Evolutionary conservation across 2,329 filamentous ascomycete genomes (phyloP), one percentile per base, ranked within the genome.

Genomic region (Rhynchosporium secalis): DNA sequence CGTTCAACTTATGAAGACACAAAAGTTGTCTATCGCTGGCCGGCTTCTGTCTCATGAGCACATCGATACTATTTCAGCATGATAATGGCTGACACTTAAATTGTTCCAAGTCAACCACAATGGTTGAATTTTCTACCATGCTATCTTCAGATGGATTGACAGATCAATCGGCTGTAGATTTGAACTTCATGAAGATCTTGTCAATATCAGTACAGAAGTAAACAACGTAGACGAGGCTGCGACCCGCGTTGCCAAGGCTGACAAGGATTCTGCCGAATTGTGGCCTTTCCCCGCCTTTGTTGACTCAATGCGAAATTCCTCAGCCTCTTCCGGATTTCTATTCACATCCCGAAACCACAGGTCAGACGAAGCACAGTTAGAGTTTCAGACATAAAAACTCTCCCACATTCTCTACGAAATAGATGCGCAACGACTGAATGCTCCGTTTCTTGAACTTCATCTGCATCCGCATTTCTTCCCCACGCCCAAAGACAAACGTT

Each of bases 391-490:
- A 20, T 20, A 20, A 20, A 20, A 20, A 20, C 20, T 20, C 20
- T 20, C 20, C 33, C 33, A 36, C 33, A 10, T 36, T 36, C 33
- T 36, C 33, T 36, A 3, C 33, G 9, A 36, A 40, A 6, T 10
- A 6, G 33, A 58, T 59, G 61, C 48, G 43, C 41, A 31, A 45
- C 26, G 56, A 38, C 62, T 61, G 58, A 64, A 64, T 36, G 67
- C 58, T 66, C 60, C 52, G 65, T 69, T 47, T 60, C 58, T 61
- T 61, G 40, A 46, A 45, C 43, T 56, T 65, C 54, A 38, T 63
- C 15, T 56, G 60, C 58, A 48, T 62, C 15, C 57, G 62, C 58
- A 48, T 61, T 33, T 61, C 65, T 61, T 38, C 61, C 56, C 56
- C 57, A 2, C 51, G n/a, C 15, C 41, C 41, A n/a, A 7, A 45